These are phyloP conservation scores for Macrocystidia cucumis DNA, from an alignment of 1,284 basidiomycete genomes.

Conservation along the genomic window DNA sequence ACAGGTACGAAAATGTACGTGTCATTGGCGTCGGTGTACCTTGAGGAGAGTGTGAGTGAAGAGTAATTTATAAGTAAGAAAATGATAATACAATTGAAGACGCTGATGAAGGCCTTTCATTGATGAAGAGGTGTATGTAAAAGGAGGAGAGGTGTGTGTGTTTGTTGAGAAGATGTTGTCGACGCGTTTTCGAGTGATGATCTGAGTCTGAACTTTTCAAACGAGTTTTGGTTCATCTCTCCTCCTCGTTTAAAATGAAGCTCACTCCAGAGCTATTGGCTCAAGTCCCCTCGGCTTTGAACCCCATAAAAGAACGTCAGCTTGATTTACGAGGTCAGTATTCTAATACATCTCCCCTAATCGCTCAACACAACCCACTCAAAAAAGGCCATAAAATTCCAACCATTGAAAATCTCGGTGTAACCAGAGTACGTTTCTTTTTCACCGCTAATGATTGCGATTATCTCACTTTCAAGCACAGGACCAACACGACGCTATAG, in stretches of 20 bases:
- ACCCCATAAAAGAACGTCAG: constrained; percentile 91
- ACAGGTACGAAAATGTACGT: constrained; percentile 70
- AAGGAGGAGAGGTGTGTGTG: constrained; percentile 6
- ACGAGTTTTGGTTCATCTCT: constrained; percentile 12
- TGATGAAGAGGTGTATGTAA: constrained; percentile 19
- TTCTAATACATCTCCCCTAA: constrained; percentile 6
- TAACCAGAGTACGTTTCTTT: constrained; percentile 69
- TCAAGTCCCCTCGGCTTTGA: constrained; percentile 73
- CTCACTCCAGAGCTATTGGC: constrained; percentile 88
- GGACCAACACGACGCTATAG: constrained; percentile 93
- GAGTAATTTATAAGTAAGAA: neutral
- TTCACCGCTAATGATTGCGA: constrained; percentile 6
- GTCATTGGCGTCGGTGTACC: constrained; percentile 63
- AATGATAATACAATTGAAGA: constrained; percentile 49
- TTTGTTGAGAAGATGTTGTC: constrained; percentile 6
- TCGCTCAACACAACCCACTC: constrained; percentile 20
- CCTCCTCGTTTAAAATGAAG: constrained; percentile 57
- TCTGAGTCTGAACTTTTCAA: constrained; percentile 41
- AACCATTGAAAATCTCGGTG: constrained; percentile 98
- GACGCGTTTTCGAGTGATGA: constrained; percentile 25
- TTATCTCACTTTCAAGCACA: constrained; percentile 22
- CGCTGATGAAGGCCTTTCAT: constrained; percentile 67
- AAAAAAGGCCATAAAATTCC: constrained; percentile 90
- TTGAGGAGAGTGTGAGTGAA: constrained; percentile 20
- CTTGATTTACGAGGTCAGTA: constrained; percentile 86